Evolutionary conservation across 2,329 filamentous ascomycete species (phyloP), one percentile per base, ranked within the genome.

Genomic region (Fusarium transvaalense): DNA sequence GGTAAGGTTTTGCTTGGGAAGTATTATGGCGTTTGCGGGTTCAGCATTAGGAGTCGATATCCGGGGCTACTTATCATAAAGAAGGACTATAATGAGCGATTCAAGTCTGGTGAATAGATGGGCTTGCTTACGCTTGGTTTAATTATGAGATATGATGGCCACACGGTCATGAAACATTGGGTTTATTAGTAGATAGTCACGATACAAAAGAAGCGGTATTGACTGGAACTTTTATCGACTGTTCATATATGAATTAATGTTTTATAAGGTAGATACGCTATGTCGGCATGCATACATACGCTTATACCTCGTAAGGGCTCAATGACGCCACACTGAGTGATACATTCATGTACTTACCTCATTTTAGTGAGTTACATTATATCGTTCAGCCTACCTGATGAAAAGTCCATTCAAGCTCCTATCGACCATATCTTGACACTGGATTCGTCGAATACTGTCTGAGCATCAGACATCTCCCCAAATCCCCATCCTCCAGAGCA

Each of bases 401-500:
- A n/a, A 19, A 23, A n/a, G 27, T 21, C 8, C 14, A 14, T 4
- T 67, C 46, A 74, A 9, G 41, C 61, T n/a, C 64, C 70, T 59
- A 75, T 70, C 10, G 71, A 69, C 73, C 73, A 75, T 10, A 75
- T 51, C 23, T 65, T 71, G 21, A 75, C 46, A n/a, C 64, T 71
- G 9, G 73, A 75, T 45, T 75, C 73, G 14, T 69, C 53, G 53
- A 74, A 73, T 13, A 74, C 61, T 3, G 37, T 63, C n/a, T 66
- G 59, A 10, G 46, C 27, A 23, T 55, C 43, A 15, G 52, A 43
- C 3, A 27, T 13, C 6, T 61, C 39, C 10, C 56, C 54, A 34
- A 72, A 72, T 3, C 77, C 78, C 86, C 86, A 88, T 3, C 83
- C 83, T 3, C 86, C 86, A 0, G 85, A 85, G 71, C 85, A 88